Evolutionary conservation across 2,329 filamentous ascomycete species (phyloP), one percentile per base, ranked within the genome.

Genomic region (Aureobasidium mangrovei): DNA sequence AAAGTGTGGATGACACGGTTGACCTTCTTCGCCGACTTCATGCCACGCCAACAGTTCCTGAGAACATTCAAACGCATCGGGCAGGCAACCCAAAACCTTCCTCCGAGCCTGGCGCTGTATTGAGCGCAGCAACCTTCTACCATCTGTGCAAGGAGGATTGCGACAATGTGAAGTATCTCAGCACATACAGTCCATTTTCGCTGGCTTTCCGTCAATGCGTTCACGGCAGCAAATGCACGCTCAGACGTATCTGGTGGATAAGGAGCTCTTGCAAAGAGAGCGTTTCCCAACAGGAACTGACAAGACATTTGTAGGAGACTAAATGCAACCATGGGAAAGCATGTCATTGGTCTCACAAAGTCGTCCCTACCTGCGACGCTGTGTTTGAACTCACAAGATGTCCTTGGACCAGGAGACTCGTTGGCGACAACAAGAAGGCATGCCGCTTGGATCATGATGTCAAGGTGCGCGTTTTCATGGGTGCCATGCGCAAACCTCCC

Each of bases 391-490:
- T 38, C 9, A 42, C 38, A 3, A 38, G 32, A 18, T 52, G 48
- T 24, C 38, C 24, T 7, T 8, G 18, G 18, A 51, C 38, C 9
- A 33, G 31, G 31, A 51, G 38, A 33, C 28, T 35, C 8, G 47
- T 2, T 18, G 26, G n/a, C 10, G 29, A 42, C 29, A 27, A 49
- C 47, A 51, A 32, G 18, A 51, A 28, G 28, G 27, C 6, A 10
- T 53, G 49, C 29, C 24, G 28, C 29, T 33, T 35, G 9, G 44
- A 53, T 12, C 49, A 52, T n/a, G 38, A 52, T n/a, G n/a, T 33
- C 48, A 52, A 52, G 7, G 31, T 28, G 4, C 39, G 48, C 9
- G 29, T 52, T 7, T 52, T 52, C 39, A 52, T 52, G 48, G 31
- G 31, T 10, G 29, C 48, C 3, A 35, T 52, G 48, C 39, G 39